A percentile compares a stretch with the other conserved stretches of the same genome.
Conservation (phyloP, 306 rosid species). For the Mimosa bimucronata region DNA sequence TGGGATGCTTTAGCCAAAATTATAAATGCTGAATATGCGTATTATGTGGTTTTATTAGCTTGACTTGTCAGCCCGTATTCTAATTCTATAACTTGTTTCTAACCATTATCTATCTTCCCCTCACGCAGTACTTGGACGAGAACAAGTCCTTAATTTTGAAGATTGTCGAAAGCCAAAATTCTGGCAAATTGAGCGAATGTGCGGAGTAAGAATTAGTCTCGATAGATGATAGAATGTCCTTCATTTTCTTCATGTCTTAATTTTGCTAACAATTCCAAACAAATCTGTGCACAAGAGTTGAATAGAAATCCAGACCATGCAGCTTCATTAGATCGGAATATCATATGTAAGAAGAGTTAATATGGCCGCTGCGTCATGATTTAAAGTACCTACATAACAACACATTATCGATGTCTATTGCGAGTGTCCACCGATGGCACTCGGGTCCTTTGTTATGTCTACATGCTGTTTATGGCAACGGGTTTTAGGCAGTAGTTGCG, state of each 20-base stretch:
- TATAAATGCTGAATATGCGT: not conserved
- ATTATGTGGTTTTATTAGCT: not conserved
- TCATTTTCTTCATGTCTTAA: constrained; percentile 22
- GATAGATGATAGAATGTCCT: not conserved
- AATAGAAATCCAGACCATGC: not conserved
- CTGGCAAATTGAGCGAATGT: constrained; percentile 90
- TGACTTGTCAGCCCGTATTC: not conserved
- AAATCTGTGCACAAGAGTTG: not conserved
- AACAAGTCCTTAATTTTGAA: constrained; percentile 97
- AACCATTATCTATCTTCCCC: not conserved
- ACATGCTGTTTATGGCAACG: not conserved
- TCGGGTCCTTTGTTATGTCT: not conserved
- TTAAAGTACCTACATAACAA: not conserved
- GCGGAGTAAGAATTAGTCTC: constrained; percentile 77
- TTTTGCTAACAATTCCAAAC: not conserved
- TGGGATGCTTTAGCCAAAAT: constrained; percentile 10
- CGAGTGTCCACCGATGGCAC: not conserved
- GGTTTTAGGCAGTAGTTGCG: not conserved
- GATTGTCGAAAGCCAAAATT: constrained; percentile 97
- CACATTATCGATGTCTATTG: not conserved
- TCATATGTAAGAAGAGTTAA: not conserved
- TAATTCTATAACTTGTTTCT: not conserved
- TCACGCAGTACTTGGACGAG: constrained; percentile 91
- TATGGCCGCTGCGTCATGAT: not conserved
- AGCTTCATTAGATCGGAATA: not conserved